These are phyloP conservation scores for Yamadazyma dushanensis DNA, from an alignment of 1,139 yeast species.

Conservation along the genomic window DNA sequence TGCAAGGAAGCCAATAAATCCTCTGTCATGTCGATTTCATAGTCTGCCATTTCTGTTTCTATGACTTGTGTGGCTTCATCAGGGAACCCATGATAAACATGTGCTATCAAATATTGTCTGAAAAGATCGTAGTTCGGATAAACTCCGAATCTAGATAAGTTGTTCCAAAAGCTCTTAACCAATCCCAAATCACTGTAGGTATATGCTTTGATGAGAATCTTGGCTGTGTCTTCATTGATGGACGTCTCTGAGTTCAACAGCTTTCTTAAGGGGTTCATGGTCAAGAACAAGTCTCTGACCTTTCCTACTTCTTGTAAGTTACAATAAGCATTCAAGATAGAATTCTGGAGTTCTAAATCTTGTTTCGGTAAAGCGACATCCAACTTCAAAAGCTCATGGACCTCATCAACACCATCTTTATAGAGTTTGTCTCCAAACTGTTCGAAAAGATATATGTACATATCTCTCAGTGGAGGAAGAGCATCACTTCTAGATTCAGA, in stretches of 20 bases:
- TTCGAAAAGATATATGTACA: constrained; percentile 60
- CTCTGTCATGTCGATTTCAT: constrained; percentile 49
- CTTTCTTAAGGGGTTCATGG: constrained; percentile 53
- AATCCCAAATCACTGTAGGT: constrained; percentile 60
- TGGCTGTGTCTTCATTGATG: constrained; percentile 67
- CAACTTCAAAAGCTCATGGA: constrained; percentile 66
- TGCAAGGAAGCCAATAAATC: constrained; percentile 59
- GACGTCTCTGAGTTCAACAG: constrained; percentile 40
- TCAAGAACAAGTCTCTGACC: constrained; percentile 62
- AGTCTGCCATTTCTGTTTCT: constrained; percentile 45
- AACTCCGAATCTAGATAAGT: constrained; percentile 53
- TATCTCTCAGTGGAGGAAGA: constrained; percentile 65
- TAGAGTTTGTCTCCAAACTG: constrained; percentile 62
- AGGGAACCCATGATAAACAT: constrained; percentile 67
- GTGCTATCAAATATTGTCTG: constrained; percentile 68
- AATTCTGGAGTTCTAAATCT: constrained; percentile 59
- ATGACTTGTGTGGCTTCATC: constrained; percentile 58
- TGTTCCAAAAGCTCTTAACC: constrained; percentile 65
- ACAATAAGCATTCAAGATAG: constrained; percentile 67
- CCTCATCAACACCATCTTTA: constrained; percentile 66
- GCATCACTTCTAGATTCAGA: constrained; percentile 43
- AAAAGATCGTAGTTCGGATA: constrained; percentile 57
- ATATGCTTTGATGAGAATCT: constrained; percentile 68
- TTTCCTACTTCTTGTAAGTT: constrained; percentile 59
- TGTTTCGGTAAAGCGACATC: constrained; percentile 58